A percentile compares a stretch with the other conserved stretches of the same genome.
These are phyloP conservation scores for Diutina pseudorugosa DNA, from an alignment of 1,139 yeast genomes.

Conservation along the genomic window DNA sequence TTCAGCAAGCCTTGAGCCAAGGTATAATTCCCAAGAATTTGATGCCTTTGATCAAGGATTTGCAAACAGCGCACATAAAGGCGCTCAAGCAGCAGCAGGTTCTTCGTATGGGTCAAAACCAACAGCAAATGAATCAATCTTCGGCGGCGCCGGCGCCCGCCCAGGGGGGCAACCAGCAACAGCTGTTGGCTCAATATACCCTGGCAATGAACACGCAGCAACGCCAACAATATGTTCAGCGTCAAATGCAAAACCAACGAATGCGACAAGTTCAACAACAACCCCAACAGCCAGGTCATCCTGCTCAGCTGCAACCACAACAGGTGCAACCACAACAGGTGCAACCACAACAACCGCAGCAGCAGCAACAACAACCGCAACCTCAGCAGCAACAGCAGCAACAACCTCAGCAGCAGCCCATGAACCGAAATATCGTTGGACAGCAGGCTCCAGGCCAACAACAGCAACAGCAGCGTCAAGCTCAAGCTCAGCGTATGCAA, in stretches of 20 bases:
- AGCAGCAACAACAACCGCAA: constrained; percentile 4
- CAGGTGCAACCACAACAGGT: constrained; percentile 5
- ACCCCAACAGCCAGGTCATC: constrained; percentile 4
- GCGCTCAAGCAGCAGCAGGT: constrained; percentile 21
- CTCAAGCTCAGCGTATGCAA: background rate
- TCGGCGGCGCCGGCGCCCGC: background rate
- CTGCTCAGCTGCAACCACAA: constrained; percentile 8
- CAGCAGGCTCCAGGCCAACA: background rate
- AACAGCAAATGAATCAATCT: constrained; percentile 11
- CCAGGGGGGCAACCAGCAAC: constrained; percentile 11
- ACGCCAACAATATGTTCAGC: constrained; percentile 8
- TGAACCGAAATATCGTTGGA: background rate
- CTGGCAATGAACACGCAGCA: constrained; percentile 6
- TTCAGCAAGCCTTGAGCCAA: constrained; percentile 55
- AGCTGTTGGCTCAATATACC: constrained; percentile 8
- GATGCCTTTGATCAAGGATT: constrained; percentile 44
- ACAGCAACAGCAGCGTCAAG: background rate
- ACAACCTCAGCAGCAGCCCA: background rate
- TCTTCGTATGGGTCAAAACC: constrained; percentile 13
- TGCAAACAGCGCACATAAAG: constrained; percentile 42
- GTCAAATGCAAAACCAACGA: constrained; percentile 7
- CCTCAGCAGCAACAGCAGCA: constrained; percentile 1
- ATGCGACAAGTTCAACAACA: constrained; percentile 6
- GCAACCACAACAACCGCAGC: constrained; percentile 8
- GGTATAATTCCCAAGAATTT: constrained; percentile 44